Evolutionary conservation across 2,329 filamentous ascomycete genomes (phyloP).

Genomic region (Nemania bipapillata): DNA sequence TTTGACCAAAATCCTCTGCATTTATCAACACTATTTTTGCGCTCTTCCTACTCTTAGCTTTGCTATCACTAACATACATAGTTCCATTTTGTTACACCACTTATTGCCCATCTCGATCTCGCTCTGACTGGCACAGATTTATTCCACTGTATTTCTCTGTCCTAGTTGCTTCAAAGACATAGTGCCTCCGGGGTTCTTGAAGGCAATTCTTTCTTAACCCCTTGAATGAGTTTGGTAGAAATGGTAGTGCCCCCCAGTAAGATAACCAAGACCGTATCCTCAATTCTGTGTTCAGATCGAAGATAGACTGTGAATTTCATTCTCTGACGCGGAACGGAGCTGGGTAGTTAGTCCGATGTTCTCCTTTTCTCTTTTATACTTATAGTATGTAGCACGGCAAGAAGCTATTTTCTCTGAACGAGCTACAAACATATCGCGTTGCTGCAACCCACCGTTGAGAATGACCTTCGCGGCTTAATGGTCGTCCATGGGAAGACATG

Average conservation of each 20-base stretch:
- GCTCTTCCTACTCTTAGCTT: constrained; percentile 2
- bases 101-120: not conserved
- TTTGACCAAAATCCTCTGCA: not conserved
- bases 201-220: not conserved
- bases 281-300: constrained; percentile 7
- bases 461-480: constrained; percentile 14
- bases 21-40: not conserved
- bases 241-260: not conserved
- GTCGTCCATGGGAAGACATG: constrained; percentile 36
- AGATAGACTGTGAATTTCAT: not conserved
- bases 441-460: constrained; percentile 10
- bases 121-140: not conserved
- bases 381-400: constrained; percentile 43
- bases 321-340: not conserved
- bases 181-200: not conserved
- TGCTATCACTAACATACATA: not conserved
- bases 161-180: not conserved
- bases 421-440: constrained; percentile 38
- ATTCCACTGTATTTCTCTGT: not conserved
- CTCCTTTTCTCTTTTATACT: not conserved
- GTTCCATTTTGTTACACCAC: not conserved
- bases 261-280: not conserved
- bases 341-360: not conserved
- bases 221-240: not conserved
- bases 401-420: constrained; percentile 31